Evolutionary conservation across 305 asterid species (phyloP).

Genomic region (Solanum hybrid): DNA sequence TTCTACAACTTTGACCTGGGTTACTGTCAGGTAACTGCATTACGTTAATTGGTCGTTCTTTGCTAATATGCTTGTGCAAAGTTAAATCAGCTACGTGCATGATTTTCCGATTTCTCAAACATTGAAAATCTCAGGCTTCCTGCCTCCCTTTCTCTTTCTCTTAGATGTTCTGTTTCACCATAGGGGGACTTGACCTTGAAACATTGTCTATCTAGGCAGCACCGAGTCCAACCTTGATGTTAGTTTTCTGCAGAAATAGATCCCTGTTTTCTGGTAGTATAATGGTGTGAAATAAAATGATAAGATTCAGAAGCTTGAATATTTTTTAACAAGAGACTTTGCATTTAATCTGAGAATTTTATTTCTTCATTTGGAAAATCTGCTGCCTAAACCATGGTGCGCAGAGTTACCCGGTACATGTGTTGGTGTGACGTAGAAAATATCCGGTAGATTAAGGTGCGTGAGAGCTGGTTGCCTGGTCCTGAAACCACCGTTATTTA

Average conservation of each 20-base stretch:
- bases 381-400: background rate
- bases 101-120: background rate
- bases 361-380: background rate
- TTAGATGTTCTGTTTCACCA: background rate
- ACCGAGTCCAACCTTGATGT: background rate
- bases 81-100: background rate
- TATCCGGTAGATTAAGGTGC: background rate
- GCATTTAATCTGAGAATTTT: background rate
- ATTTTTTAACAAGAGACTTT: background rate
- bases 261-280: background rate
- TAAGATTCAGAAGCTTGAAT: background rate
- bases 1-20: constrained; percentile 99
- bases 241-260: background rate
- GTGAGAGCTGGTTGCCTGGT: background rate
- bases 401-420: background rate
- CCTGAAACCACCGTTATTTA: background rate
- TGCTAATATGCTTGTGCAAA: background rate
- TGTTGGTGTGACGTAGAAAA: background rate
- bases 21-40: constrained; percentile 83
- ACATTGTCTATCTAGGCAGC: background rate
- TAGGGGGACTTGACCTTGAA: background rate
- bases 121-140: background rate
- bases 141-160: background rate
- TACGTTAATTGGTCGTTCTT: background rate
- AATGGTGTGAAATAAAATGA: background rate